Conservation (phyloP, 2,329 filamentous ascomycete genomes). For the Talaromyces piceae region DNA sequence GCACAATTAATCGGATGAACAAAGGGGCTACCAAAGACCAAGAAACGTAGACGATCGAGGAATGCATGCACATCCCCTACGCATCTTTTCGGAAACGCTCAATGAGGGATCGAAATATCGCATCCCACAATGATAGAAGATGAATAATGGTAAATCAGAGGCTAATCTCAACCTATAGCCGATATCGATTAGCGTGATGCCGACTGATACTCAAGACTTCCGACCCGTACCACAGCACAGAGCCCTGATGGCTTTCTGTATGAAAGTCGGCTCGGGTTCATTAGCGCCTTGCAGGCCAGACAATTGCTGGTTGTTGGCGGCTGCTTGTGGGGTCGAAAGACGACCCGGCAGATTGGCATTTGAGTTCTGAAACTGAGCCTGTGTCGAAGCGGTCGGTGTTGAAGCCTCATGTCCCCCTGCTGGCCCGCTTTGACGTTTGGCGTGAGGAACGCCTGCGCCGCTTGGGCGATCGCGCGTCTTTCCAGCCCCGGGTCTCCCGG, state of each 20-base stretch:
- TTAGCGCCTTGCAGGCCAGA: slow-evolving; percentile 49
- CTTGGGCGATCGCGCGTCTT: slow-evolving; percentile 67
- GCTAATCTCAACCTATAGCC: slow-evolving; percentile 27
- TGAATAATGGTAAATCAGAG: background rate
- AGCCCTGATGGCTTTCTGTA: slow-evolving; percentile 88
- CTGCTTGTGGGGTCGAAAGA: slow-evolving; percentile 51
- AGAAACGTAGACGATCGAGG: slow-evolving; percentile 7
- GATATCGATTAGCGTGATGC: slow-evolving; percentile 17
- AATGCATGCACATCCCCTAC: background rate
- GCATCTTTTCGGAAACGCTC: slow-evolving; percentile 1
- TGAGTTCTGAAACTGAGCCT: slow-evolving; percentile 95
- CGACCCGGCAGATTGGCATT: slow-evolving; percentile 70
- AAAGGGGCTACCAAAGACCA: slow-evolving; percentile 8
- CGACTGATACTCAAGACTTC: slow-evolving; percentile 14
- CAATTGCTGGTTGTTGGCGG: slow-evolving; percentile 50
- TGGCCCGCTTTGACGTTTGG: slow-evolving; percentile 62
- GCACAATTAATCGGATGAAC: slow-evolving; percentile 6
- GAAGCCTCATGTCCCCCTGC: slow-evolving; percentile 54
- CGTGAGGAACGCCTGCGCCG: slow-evolving; percentile 63
- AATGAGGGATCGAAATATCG: background rate
- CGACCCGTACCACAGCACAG: slow-evolving; percentile 70
- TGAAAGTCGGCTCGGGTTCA: slow-evolving; percentile 69
- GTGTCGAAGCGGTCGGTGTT: slow-evolving; percentile 82
- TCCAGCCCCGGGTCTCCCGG: slow-evolving; percentile 68
- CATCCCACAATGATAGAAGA: background rate